Conservation (phyloP, 441 rosid species). For the Populus hybrid region DNA sequence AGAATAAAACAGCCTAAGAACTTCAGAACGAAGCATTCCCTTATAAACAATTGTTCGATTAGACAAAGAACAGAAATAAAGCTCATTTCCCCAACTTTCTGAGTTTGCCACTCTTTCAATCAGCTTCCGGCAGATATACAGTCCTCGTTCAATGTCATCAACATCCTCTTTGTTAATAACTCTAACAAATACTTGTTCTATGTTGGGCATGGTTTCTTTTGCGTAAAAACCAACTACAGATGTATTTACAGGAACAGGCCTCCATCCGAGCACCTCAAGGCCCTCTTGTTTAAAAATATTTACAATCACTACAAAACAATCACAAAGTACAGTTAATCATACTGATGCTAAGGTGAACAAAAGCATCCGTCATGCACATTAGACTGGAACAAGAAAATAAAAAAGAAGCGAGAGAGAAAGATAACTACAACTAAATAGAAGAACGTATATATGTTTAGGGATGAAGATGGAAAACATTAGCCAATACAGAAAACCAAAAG, state of each 20-base stretch:
- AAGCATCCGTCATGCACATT: neutral
- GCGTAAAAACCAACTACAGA: constrained; percentile 94
- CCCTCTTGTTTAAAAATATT: constrained; percentile 91
- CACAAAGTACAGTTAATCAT: constrained; percentile 20
- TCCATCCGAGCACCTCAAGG: constrained; percentile 96
- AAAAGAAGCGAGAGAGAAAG: neutral
- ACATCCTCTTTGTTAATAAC: constrained; percentile 73
- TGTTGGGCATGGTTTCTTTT: constrained; percentile 89
- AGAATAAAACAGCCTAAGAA: constrained; percentile 77
- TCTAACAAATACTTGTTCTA: constrained; percentile 93
- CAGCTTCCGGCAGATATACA: constrained; percentile 89
- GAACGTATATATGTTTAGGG: neutral
- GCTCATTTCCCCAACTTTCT: constrained; percentile 84
- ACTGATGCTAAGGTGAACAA: neutral
- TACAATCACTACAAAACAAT: constrained; percentile 60
- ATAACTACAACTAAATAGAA: neutral
- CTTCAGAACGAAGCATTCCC: constrained; percentile 99
- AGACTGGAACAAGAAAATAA: neutral
- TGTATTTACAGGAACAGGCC: constrained; percentile 85
- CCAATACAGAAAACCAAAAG: neutral
- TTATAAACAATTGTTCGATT: constrained; percentile 97
- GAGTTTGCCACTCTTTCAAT: constrained; percentile 65
- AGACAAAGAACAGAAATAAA: constrained; percentile 92
- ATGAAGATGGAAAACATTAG: neutral
- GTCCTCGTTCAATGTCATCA: constrained; percentile 91